A percentile compares a stretch with the other conserved stretches of the same genome.
These are phyloP conservation scores for Thermomyces lanuginosus DNA, from an alignment of 2,329 filamentous ascomycete species.

Conservation along the genomic window DNA sequence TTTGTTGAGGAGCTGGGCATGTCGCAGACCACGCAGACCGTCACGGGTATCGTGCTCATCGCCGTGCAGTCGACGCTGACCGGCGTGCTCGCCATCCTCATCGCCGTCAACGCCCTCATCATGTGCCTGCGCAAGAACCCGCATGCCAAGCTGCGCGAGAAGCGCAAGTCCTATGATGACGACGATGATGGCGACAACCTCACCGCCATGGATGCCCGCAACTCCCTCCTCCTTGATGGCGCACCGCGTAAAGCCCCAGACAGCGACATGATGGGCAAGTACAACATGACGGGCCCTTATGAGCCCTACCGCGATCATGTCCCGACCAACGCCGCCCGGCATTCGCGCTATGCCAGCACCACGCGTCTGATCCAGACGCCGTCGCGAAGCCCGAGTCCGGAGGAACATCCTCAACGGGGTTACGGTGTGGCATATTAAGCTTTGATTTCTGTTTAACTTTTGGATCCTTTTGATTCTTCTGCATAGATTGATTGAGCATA, in stretches of 20 bases:
- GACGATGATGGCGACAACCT: slow-evolving; percentile 64
- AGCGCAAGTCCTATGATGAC: slow-evolving; percentile 52
- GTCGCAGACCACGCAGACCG: slow-evolving; percentile 78
- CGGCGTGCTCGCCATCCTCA: slow-evolving; percentile 67
- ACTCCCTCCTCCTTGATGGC: slow-evolving; percentile 34
- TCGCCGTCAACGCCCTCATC: slow-evolving; percentile 75
- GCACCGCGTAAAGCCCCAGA: slow-evolving; percentile 3
- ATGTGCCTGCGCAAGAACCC: slow-evolving; percentile 75
- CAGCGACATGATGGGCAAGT: slow-evolving; percentile 21
- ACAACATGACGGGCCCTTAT: slow-evolving; percentile 25
- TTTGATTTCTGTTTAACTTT: slow-evolving; percentile 1
- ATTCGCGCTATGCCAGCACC: slow-evolving; percentile 14
- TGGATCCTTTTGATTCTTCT: neutral
- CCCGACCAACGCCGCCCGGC: slow-evolving; percentile 9
- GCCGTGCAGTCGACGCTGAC: slow-evolving; percentile 79
- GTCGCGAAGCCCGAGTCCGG: slow-evolving; percentile 19
- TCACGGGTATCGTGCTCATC: slow-evolving; percentile 84
- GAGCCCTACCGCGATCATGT: slow-evolving; percentile 23
- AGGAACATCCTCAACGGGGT: slow-evolving; percentile 14
- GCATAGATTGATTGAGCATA: slow-evolving; percentile 2
- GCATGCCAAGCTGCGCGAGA: slow-evolving; percentile 72
- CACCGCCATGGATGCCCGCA: slow-evolving; percentile 72
- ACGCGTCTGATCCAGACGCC: slow-evolving; percentile 19
- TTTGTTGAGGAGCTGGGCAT: slow-evolving; percentile 91
- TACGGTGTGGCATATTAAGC: slow-evolving; percentile 20